These are phyloP conservation scores for Penicillium sp. DNA, from an alignment of 2,329 filamentous ascomycete species.

Conservation along the genomic window DNA sequence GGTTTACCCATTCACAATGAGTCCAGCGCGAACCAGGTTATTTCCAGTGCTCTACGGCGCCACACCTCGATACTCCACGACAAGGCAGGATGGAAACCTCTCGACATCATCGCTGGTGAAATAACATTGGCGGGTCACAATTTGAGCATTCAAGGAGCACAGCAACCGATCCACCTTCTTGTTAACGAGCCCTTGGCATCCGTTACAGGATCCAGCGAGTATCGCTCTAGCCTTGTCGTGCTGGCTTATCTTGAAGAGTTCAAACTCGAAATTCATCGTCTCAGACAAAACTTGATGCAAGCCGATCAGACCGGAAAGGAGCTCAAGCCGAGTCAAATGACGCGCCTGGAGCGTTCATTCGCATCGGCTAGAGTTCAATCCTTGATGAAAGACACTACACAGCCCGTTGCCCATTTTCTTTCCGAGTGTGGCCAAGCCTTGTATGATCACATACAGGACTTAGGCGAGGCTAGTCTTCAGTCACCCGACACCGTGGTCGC, in stretches of 20 bases:
- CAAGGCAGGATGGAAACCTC: slow-evolving; percentile 30
- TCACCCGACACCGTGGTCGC: slow-evolving; percentile 25
- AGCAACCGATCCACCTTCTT: slow-evolving; percentile 41
- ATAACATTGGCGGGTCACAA: too few species aligned
- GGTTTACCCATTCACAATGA: slow-evolving; percentile 19
- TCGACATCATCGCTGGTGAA: slow-evolving; percentile 27
- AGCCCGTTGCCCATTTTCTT: slow-evolving; percentile 40
- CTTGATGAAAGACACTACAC: slow-evolving; percentile 43
- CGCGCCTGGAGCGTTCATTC: slow-evolving; percentile 40
- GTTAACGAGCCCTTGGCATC: slow-evolving; percentile 40
- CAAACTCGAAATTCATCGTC: slow-evolving; percentile 35
- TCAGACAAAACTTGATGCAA: slow-evolving; percentile 33
- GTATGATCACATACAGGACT: slow-evolving; percentile 34
- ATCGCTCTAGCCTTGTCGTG: slow-evolving; percentile 24
- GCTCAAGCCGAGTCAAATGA: slow-evolving; percentile 45
- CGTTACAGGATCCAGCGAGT: slow-evolving; percentile 23
- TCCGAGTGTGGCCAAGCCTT: slow-evolving; percentile 38
- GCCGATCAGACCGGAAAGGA: slow-evolving; percentile 33
- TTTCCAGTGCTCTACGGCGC: slow-evolving; percentile 27
- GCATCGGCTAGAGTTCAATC: slow-evolving; percentile 40
- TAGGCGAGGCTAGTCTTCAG: slow-evolving; percentile 29
- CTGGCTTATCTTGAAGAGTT: slow-evolving; percentile 39
- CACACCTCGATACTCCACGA: slow-evolving; percentile 35
- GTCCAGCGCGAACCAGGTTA: slow-evolving; percentile 5
- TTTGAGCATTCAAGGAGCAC: slow-evolving; percentile 26